Evolutionary conservation across 192 early-diverging fungal genomes (phyloP).

Genomic region (Lobulomyces angularis): DNA sequence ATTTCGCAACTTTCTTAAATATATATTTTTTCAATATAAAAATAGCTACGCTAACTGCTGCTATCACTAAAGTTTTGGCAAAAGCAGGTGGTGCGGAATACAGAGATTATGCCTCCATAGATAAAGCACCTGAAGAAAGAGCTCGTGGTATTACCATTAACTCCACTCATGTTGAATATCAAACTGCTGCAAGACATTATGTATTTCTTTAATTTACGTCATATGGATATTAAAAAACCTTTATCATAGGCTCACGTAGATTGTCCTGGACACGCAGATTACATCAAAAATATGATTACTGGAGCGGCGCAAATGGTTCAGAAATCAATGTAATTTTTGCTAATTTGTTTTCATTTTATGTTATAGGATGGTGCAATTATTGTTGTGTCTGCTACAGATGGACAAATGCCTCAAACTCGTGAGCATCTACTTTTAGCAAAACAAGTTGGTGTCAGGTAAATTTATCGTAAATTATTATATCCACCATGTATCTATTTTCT

Average conservation of each 20-base stretch:
- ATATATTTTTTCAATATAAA: too few relatives aligned
- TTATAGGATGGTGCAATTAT: conserved; percentile 91
- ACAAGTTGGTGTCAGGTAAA: conserved; percentile 90
- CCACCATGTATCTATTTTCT: too few relatives aligned
- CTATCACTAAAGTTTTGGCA: conserved; percentile 92
- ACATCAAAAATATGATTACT: conserved; percentile 99
- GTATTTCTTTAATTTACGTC: too few relatives aligned
- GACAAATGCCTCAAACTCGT: conserved; percentile 97
- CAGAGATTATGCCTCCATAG: conserved; percentile 90
- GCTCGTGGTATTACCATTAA: conserved; percentile 97
- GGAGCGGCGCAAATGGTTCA: conserved; percentile 86
- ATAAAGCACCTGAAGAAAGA: conserved; percentile 97
- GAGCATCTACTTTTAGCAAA: conserved; percentile 93
- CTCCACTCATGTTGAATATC: conserved; percentile 93
- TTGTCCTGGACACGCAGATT: conserved; percentile 98
- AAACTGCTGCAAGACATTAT: conserved; percentile 82
- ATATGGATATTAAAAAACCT: too few relatives aligned
- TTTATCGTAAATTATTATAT: too few relatives aligned
- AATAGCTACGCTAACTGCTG: conserved; percentile 97
- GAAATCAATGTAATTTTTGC: not conserved
- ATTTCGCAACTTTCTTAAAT: too few relatives aligned
- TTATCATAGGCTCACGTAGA: conserved; percentile 96
- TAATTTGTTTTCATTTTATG: not conserved
- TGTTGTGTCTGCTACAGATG: conserved; percentile 94
- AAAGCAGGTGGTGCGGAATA: conserved; percentile 71